Base-by-base conservation (phyloP, 2,329 filamentous ascomycete species). In the Epichloe brachyelytri region DNA sequence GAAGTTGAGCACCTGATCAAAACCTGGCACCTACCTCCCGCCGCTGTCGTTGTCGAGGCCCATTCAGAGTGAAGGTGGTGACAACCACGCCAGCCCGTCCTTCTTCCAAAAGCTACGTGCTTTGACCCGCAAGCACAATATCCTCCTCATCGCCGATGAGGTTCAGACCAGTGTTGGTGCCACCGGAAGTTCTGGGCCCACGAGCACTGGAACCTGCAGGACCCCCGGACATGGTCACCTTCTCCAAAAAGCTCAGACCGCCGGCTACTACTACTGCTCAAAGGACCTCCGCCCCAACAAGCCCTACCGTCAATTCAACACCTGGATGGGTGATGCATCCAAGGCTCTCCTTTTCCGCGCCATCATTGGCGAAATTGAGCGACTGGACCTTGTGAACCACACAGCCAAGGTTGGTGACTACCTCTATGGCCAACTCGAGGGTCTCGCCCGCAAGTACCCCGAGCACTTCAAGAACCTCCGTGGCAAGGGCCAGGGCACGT, bases 221-320 rank as follows among this genome's bases (percentile, higher is more conserved):
- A 81, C 37, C 86, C 89, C 89, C 89, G 0, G 89, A 95, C 73
- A 93, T 95, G 75, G 89, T 95, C 43, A 95, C 89, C 53, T 95
- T 95, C 73, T 87, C 82, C 63, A 95, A 95, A 95, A 95, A 77
- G 90, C 89, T 3, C 89, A 95, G 72, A 87, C 89, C 2, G 89
- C 90, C 6, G 89, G 89, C 36, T 95, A 91, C 77, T 95, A 93
- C 77, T 95, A 83, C 65, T 85, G 85, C 54, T 84, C 93, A 75
- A 78, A 80, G 10, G 82, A 80, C 41, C 77, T 95, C 59, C 78
- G 86, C 12, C 89, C 89, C 55, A 95, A 95, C 75, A 90, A 90
- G 77, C 86, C 90, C 5, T 95, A 95, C 76, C 83, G 89, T 55
- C 89, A 95, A 71, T 95, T 95, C 78, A 95, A 95, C 77, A 95